Conservation (phyloP, 495 filamentous ascomycete species). For the Xylaria bambusicola region DNA sequence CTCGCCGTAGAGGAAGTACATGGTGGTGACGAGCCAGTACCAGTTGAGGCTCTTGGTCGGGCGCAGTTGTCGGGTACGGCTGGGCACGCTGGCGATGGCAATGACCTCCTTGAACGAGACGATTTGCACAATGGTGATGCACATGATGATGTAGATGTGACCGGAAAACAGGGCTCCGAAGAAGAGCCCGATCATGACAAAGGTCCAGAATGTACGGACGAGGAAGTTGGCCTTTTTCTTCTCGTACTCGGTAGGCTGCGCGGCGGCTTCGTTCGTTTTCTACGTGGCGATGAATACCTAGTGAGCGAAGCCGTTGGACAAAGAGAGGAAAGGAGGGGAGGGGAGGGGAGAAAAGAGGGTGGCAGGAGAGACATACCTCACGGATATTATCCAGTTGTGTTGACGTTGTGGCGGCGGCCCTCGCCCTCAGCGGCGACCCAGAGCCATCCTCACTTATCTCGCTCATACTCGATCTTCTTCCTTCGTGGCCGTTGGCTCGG, state of each 20-base stretch:
- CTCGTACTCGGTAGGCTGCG: slow-evolving; percentile 71
- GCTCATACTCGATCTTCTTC: slow-evolving; percentile 71
- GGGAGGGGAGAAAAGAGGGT: neutral
- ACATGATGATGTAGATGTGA: slow-evolving; percentile 92
- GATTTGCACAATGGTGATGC: slow-evolving; percentile 92
- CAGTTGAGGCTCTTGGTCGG: slow-evolving; percentile 97
- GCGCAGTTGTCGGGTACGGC: slow-evolving; percentile 81
- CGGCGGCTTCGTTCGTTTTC: slow-evolving; percentile 33
- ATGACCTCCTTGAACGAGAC: slow-evolving; percentile 99
- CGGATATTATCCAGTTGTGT: slow-evolving; percentile 41
- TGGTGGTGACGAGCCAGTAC: slow-evolving; percentile 98
- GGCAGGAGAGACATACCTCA: slow-evolving; percentile 30
- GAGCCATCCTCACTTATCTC: slow-evolving; percentile 75
- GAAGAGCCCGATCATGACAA: slow-evolving; percentile 95
- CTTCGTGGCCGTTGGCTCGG: slow-evolving; percentile 55
- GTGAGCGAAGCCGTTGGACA: too few species aligned
- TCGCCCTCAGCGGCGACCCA: slow-evolving; percentile 49
- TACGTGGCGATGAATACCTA: slow-evolving; percentile 17
- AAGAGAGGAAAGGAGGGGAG: neutral
- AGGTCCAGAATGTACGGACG: slow-evolving; percentile 95
- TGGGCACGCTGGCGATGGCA: slow-evolving; percentile 93
- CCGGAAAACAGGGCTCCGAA: slow-evolving; percentile 89
- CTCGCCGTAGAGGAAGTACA: slow-evolving; percentile 99
- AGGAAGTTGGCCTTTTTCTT: slow-evolving; percentile 99
- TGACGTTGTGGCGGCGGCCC: slow-evolving; percentile 36